phyloP scores from a whole-genome alignment of 2,329 filamentous ascomycete genomes.

The Cercospora sp. region DNA sequence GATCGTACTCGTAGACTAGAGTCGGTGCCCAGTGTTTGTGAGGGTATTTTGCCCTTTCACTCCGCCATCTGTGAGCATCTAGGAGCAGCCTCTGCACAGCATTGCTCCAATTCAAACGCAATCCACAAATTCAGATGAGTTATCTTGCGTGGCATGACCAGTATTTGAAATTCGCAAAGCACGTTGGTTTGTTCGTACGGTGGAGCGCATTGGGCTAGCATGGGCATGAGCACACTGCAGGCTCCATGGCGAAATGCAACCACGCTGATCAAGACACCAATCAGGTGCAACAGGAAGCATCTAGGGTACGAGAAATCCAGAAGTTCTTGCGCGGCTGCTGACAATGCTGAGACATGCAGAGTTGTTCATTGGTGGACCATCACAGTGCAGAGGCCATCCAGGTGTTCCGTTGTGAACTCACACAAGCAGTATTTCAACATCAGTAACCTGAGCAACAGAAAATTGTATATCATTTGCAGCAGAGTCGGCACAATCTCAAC shows the following conservation, averaged over 20 bases:
- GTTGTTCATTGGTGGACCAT: slow-evolving; percentile 19
- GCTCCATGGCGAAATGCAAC: background rate
- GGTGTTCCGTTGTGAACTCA: slow-evolving; percentile 13
- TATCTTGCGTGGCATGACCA: background rate
- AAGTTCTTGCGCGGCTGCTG: background rate
- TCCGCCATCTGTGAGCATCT: background rate
- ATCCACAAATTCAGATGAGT: background rate
- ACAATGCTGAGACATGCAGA: background rate
- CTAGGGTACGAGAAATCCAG: background rate
- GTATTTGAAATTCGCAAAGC: background rate
- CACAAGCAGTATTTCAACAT: slow-evolving; percentile 7
- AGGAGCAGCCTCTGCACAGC: background rate
- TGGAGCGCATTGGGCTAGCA: background rate
- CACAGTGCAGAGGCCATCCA: slow-evolving; percentile 19
- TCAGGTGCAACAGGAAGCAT: background rate
- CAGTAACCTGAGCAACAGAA: background rate
- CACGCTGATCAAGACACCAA: background rate
- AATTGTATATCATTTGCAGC: background rate
- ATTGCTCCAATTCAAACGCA: no score
- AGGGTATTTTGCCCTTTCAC: background rate
- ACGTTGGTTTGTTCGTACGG: background rate
- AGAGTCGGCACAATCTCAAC: background rate
- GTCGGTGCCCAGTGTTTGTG: background rate
- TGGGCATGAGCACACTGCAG: background rate
- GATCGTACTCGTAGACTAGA: background rate